Base-by-base conservation (phyloP, 1,139 yeast species). In the Candida tropicalis region DNA sequence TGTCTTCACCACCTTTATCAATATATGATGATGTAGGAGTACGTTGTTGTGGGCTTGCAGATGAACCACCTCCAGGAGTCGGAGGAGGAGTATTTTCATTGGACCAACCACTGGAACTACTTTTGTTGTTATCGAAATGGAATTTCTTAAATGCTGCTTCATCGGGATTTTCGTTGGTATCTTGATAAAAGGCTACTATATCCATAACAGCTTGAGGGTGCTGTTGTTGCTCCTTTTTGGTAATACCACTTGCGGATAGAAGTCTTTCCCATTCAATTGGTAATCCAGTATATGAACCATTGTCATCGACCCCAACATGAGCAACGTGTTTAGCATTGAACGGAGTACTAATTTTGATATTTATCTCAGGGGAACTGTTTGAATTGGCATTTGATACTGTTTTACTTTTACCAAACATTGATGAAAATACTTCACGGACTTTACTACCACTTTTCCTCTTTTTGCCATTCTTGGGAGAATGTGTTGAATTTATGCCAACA, bases 191-290 rank as follows among this genome's bases (percentile, higher is more conserved):
- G 33, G 91, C 88, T 47, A 91, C 95, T 51, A 91, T 90, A 58
- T 90, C 96, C 78, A 87, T 83, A 7, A 90, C 96, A 0, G 96
- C 97, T 63, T 89, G 95, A 2, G 97, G 97, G 59, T 93, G 90
- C 54, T 85, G 87, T 55, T 86, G 84, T 58, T 90, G 97, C 55
- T 93, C 98, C 36, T 77, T 79, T 54, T 79, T 81, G 5, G 95
- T 79, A 41, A 93, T 88, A 35, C 98, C 98, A 60, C 90, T 84
- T 13, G 91, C 95, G 15, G 84, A 79, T 48, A 93, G 73, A 39
- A 90, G 70, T 47, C 80, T 76, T 55, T 88, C 93, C 99, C 99
- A 93, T 61, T 88, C 97, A 38, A 80, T 81, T 1, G 98, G 99
- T 43, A 91, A 73, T 2, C 97, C 98, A 2, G 93, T 87, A 57